Evolutionary conservation across 768 basidiomycete species (phyloP).

Genomic region (Punctularia strigosozonata): DNA sequence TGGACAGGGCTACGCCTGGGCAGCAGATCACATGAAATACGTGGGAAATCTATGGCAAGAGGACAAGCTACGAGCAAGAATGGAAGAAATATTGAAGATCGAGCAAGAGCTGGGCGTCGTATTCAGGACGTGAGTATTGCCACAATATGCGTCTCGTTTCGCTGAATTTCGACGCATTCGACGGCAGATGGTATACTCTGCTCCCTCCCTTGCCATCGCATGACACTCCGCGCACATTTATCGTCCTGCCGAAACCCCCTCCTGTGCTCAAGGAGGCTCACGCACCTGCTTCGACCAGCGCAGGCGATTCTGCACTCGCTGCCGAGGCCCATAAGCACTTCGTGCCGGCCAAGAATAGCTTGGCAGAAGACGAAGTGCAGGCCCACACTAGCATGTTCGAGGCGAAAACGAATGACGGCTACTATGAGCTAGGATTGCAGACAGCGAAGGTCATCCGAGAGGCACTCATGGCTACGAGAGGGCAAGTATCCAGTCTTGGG

Average conservation of each 20-base stretch:
- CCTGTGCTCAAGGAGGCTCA: too few species aligned
- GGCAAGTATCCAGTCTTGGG: constrained; percentile 4
- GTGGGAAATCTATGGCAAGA: constrained; percentile 82
- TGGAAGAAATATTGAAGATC: constrained; percentile 50
- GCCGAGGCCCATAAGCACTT: too few species aligned
- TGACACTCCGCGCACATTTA: constrained; percentile 57
- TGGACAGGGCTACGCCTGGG: constrained; percentile 57
- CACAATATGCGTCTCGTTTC: neutral
- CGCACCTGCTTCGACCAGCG: neutral
- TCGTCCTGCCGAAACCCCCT: constrained; percentile 67
- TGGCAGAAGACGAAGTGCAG: constrained; percentile 65
- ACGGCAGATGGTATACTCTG: constrained; percentile 63
- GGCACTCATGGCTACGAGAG: constrained; percentile 28
- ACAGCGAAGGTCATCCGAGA: constrained; percentile 52
- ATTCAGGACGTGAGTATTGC: constrained; percentile 60
- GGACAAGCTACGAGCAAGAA: constrained; percentile 40
- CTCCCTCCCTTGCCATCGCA: constrained; percentile 61
- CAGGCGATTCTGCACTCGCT: constrained; percentile 10
- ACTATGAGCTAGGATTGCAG: constrained; percentile 72
- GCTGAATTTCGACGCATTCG: neutral
- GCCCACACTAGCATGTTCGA: constrained; percentile 89
- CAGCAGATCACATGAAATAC: constrained; percentile 83
- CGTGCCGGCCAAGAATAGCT: constrained; percentile 48
- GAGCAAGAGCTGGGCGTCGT: constrained; percentile 51
- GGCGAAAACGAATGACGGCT: constrained; percentile 74